Percentiles rank a stretch among this genome's conserved stretches.
These are phyloP conservation scores for Alternaria tenuissima DNA, from an alignment of 2,329 filamentous ascomycete species.

Conservation along the genomic window DNA sequence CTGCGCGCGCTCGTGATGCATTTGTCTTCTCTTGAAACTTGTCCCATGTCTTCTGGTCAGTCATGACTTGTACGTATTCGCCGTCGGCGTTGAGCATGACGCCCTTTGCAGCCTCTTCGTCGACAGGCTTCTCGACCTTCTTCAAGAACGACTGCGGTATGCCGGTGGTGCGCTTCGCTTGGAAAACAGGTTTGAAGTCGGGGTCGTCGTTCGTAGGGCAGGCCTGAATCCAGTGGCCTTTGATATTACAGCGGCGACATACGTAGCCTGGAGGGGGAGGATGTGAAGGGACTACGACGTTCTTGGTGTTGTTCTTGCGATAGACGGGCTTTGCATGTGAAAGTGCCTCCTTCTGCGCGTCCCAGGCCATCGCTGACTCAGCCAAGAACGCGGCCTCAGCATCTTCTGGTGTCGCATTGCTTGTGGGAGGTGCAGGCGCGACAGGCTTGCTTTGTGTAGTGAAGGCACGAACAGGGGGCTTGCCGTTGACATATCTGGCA, in stretches of 20 bases:
- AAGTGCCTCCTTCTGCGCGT: conserved; percentile 91
- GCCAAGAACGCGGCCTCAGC: conserved; percentile 92
- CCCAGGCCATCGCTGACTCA: conserved; percentile 90
- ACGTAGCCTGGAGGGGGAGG: conserved; percentile 93
- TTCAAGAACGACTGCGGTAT: conserved; percentile 96
- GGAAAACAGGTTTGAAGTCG: conserved; percentile 89
- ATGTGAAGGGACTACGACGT: conserved; percentile 84
- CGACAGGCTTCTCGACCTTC: conserved; percentile 89
- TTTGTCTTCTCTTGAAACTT: conserved; percentile 95
- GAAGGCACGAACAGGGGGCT: conserved; percentile 83
- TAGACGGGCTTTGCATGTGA: conserved; percentile 67
- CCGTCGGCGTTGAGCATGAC: conserved; percentile 98
- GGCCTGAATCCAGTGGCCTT: conserved; percentile 99
- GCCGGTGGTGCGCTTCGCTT: conserved; percentile 94
- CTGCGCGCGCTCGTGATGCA: conserved; percentile 81
- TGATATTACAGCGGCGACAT: conserved; percentile 94
- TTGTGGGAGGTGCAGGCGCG: conserved; percentile 54
- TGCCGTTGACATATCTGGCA: conserved; percentile 93
- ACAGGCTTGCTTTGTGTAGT: conserved; percentile 74
- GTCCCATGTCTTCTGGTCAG: conserved; percentile 96
- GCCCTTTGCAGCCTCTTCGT: conserved; percentile 85
- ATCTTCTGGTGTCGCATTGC: conserved; percentile 85
- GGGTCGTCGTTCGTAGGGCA: conserved; percentile 99
- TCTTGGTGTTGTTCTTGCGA: conserved; percentile 60
- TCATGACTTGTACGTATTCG: conserved; percentile 95